Percentiles rank a stretch among this genome's conserved stretches.
These are phyloP conservation scores for Calonectria honghensis DNA, from an alignment of 2,329 filamentous ascomycete genomes.

Conservation along the genomic window DNA sequence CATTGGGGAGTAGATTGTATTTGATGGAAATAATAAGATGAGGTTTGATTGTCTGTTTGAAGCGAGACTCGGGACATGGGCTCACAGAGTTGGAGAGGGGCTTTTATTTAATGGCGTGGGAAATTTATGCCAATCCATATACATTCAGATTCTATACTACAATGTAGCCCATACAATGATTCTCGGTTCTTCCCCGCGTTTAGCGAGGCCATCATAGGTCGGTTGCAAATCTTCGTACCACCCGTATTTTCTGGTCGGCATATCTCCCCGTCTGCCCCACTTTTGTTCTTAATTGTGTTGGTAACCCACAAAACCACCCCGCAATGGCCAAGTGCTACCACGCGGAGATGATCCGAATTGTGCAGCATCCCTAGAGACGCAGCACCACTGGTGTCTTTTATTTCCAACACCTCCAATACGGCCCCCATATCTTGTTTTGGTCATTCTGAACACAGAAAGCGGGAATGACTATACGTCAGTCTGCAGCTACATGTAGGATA, in stretches of 20 bases:
- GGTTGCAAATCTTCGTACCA: not conserved
- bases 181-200: constrained; percentile 5
- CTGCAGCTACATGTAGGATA: too few relatives aligned
- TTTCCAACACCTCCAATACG: too few relatives aligned
- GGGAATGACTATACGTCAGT: too few relatives aligned
- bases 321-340: too few relatives aligned
- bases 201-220: not conserved
- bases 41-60: too few relatives aligned
- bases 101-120: not conserved
- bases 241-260: not conserved
- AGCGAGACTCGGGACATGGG: not conserved
- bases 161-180: too few relatives aligned
- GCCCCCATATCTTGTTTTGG: too few relatives aligned
- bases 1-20: not conserved
- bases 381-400: too few relatives aligned
- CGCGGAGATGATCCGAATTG: constrained; percentile 2
- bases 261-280: not conserved
- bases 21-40: not conserved
- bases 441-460: too few relatives aligned
- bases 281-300: too few relatives aligned
- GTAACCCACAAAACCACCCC: too few relatives aligned
- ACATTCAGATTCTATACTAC: not conserved
- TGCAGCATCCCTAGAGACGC: too few relatives aligned
- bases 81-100: not conserved
- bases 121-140: not conserved